Evolutionary conservation across 306 rosid species (phyloP), one percentile per base, ranked within the genome.

Genomic region (Medicago ruthenica): DNA sequence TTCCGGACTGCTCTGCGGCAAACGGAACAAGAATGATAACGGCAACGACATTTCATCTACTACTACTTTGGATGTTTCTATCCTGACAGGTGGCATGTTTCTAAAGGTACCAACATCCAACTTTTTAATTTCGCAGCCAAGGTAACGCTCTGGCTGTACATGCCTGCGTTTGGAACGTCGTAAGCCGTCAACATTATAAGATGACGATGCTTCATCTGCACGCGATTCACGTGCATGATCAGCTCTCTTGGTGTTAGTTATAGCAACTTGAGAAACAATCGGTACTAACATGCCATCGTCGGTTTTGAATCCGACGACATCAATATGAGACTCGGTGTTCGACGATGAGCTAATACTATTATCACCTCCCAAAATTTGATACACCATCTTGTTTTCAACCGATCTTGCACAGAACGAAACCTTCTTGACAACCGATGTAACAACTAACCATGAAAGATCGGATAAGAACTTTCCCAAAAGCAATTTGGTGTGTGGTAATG

Each of bases 111-210:
- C 97, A 84, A 90, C 80, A 70, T 86, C 90, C 21, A 83, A 68
- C 83, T 85, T 85, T n/a, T 86, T 55, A 17, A 75, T 79, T 69
- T 84, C 86, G 64, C 86, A 87, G 22, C 92, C 98, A 76, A 91
- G 76, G 81, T 90, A 94, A 18, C 98, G 95, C 57, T 90, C 97
- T 8, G 98, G 98, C 47, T 90, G 96, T 6, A 92, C 72, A 71
- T 87, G 84, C 36, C 95, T 83, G 24, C 98, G 96, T 71, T 94
- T 90, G 74, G 98, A 94, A 42, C 98, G 98, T 10, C 98, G 80
- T 71, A 94, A 77, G 45, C 83, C 91, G 27, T 74, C 73, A 60
- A 75, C 68, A 66, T 73, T 83, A 66, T 82, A 80, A 55, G 75
- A 59, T n/a, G 82, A 75, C 3, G 80, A 80, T 1, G 31, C 76